Conservation (phyloP, 2,329 filamentous ascomycete genomes). For the Niveomyces coronatus region DNA sequence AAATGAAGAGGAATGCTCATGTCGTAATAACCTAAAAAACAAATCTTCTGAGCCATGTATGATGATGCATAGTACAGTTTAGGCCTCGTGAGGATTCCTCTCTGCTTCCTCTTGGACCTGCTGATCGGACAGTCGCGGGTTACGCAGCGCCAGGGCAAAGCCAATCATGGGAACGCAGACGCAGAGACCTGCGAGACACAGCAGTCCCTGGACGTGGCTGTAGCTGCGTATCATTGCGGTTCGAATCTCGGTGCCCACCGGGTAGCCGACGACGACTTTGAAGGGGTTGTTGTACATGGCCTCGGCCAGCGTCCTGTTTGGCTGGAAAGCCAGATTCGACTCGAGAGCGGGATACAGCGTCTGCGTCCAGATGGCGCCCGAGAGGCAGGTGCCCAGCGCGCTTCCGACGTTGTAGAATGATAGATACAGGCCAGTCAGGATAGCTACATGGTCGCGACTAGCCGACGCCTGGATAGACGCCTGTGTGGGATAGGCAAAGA, state of each 20-base stretch:
- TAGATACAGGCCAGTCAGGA: slow-evolving; percentile 28
- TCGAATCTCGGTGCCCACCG: slow-evolving; percentile 33
- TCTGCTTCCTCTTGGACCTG: slow-evolving; percentile 23
- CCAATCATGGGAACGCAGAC: slow-evolving; percentile 36
- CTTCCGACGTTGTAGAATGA: slow-evolving; percentile 32
- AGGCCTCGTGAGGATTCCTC: slow-evolving; percentile 1
- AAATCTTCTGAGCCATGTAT: too few species aligned
- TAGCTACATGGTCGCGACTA: slow-evolving; percentile 26
- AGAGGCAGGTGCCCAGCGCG: slow-evolving; percentile 29
- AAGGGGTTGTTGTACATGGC: slow-evolving; percentile 29
- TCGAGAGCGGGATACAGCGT: slow-evolving; percentile 24
- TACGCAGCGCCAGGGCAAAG: slow-evolving; percentile 31
- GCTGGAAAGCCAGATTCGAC: slow-evolving; percentile 23
- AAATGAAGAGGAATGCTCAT: too few species aligned
- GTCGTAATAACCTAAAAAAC: too few species aligned
- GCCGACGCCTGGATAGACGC: slow-evolving; percentile 30
- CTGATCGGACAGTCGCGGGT: slow-evolving; percentile 33
- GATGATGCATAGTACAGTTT: too few species aligned
- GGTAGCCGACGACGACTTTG: slow-evolving; percentile 20
- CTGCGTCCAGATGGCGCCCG: slow-evolving; percentile 33
- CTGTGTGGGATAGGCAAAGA: slow-evolving; percentile 38
- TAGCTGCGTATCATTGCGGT: slow-evolving; percentile 34
- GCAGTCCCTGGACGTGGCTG: slow-evolving; percentile 31
- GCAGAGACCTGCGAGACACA: slow-evolving; percentile 35
- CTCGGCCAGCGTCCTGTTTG: slow-evolving; percentile 24